These are phyloP conservation scores for Leccinum subtestaceum DNA, from an alignment of 768 basidiomycete genomes.

Conservation along the genomic window DNA sequence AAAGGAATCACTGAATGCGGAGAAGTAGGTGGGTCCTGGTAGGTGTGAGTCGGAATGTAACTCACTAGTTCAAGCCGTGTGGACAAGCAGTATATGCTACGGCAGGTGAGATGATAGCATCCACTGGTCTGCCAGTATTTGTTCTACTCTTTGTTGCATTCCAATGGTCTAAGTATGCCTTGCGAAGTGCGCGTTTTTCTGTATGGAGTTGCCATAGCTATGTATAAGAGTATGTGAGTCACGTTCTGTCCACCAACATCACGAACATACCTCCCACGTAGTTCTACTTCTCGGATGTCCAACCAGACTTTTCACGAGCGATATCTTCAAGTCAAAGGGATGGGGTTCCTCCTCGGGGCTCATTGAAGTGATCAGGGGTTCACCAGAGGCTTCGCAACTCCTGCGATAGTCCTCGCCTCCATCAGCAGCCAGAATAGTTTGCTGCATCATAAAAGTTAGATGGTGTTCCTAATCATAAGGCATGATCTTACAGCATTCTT, in stretches of 20 bases:
- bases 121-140: slow-evolving; percentile 48
- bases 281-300: slow-evolving; percentile 40
- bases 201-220: slow-evolving; percentile 49
- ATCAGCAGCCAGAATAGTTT: slow-evolving; percentile 40
- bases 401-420: slow-evolving; percentile 38
- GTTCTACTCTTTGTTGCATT: slow-evolving; percentile 42
- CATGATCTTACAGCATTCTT: slow-evolving; percentile 20
- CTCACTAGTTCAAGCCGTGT: slow-evolving; percentile 43
- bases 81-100: slow-evolving; percentile 43
- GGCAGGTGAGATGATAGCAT: slow-evolving; percentile 49
- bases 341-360: slow-evolving; percentile 33
- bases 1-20: slow-evolving; percentile 32
- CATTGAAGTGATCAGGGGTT: slow-evolving; percentile 42
- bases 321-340: slow-evolving; percentile 41
- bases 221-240: neutral
- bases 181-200: slow-evolving; percentile 39
- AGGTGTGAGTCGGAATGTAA: slow-evolving; percentile 1
- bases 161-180: slow-evolving; percentile 49
- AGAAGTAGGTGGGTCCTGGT: slow-evolving; percentile 15
- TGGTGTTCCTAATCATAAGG: neutral
- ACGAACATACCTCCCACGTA: slow-evolving; percentile 40
- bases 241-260: neutral
- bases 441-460: slow-evolving; percentile 21
- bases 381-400: slow-evolving; percentile 40
- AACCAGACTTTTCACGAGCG: slow-evolving; percentile 44